Evolutionary conservation across 2,329 filamentous ascomycete species (phyloP).

Genomic region (Colletotrichum sp.): DNA sequence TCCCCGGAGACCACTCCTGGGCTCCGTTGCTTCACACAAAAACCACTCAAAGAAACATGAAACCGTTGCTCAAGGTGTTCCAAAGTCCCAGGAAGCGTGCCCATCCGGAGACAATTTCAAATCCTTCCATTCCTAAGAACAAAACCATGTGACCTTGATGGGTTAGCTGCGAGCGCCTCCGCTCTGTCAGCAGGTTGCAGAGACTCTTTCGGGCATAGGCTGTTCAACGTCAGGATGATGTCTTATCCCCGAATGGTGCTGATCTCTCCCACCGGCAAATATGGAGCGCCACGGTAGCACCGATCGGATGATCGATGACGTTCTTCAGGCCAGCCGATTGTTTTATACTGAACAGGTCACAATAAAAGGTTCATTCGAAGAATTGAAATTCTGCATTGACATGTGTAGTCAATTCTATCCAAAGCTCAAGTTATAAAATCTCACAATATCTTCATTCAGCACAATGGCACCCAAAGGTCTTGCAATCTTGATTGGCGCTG

Average conservation of each 20-base stretch:
- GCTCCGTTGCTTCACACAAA: neutral
- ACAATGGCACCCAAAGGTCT: constrained; percentile 51
- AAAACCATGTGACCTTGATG: neutral
- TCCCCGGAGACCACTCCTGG: neutral
- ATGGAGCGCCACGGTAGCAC: neutral
- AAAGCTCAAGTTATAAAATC: neutral
- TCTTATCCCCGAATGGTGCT: neutral
- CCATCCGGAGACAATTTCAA: neutral
- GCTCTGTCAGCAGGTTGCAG: neutral
- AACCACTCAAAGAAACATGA: neutral
- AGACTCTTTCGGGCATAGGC: neutral
- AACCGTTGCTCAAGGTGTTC: neutral
- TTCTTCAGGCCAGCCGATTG: neutral
- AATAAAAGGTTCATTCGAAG: neutral
- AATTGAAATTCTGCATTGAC: no score
- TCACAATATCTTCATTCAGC: neutral
- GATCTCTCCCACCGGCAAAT: neutral
- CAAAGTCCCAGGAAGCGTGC: neutral
- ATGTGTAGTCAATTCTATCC: neutral
- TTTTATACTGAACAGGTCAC: neutral
- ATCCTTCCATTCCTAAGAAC: neutral
- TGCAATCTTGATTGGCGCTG: constrained; percentile 56
- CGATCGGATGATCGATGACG: constrained; percentile 12
- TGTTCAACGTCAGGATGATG: neutral
- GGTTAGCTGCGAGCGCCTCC: neutral